Evolutionary conservation across 345 rosid species (phyloP), one percentile per base, ranked within the genome.

Genomic region (Orychophragmus violaceus): DNA sequence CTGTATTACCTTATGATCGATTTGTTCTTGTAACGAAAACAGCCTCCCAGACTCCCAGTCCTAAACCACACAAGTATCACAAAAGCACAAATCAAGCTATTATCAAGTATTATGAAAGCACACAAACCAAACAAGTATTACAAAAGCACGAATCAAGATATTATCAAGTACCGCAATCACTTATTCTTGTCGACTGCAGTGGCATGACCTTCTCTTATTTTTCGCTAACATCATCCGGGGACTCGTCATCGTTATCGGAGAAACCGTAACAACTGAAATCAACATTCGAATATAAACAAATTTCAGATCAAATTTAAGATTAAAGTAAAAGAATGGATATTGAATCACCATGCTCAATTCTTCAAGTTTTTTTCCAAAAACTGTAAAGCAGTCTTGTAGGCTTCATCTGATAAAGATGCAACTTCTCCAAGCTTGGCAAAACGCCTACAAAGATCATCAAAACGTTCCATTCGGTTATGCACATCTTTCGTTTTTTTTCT

Each of bases 1-100:
- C 1, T 4, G 10, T 3, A 21, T 60, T 77, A 85, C 97, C 96
- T 89, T 91, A 62, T 91, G 96, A 63, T 84, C 85, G 2, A 85
- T 79, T 79, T 91, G 98, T 66, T 87, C 86, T 66, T 85, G 90
- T 50, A 91, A 75, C 10, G 94, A 85, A 77, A 85, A 91, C 27
- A 88, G 65, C 71, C 71, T 82, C 41, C 91, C 87, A 8, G 56
- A 62, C 68, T 80, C 92, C 90, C 89, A 89, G 63, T 89, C 80
- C 98, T 85, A 51, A 27, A 59, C 64, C 41, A 18, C 5, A 19
- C 41, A 52, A 28, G 12, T 13, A 30, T 13, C 46, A 49, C 3
- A 10, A 32, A 46, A 52, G 39, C 18, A 49, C n/a, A 9, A 45
- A 45, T 46, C 12, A 64, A 32, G 25, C 42, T 14, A 41, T 51